Base-by-base conservation (phyloP, 2,329 filamentous ascomycete species). In the Elsinoe ampelina region DNA sequence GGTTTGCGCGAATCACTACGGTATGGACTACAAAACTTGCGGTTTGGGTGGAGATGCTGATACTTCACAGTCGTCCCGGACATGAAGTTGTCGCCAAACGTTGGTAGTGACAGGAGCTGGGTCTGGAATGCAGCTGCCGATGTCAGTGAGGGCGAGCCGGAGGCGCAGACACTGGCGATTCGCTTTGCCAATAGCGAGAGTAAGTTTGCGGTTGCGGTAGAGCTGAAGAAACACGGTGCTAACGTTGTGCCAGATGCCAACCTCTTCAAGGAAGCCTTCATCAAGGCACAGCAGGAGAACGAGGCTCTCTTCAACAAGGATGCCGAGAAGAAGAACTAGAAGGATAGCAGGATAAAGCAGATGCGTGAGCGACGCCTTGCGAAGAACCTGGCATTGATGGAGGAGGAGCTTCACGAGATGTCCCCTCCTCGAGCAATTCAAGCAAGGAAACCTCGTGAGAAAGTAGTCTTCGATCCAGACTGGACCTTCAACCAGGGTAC, bases 1-100 rank as follows among this genome's bases (percentile, higher is more conserved):
- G 83, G 93, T 98, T 76, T 98, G 93, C 85, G 93, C 93, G 71
- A 98, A 98, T 81, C 93, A 98, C 82, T 98, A 98, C 77, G 86
- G 91, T 95, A 85, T 68, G 87, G 26, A 30, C 36, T 56, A 43
- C 22, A 15, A 20, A 39, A 57, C 57, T 47, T 2, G n/a, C 35
- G 42, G 20, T 19, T 42, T 52, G 39, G 65, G 54, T 32, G 47
- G 3, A 6, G 17, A 2, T 52, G 50, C 58, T 62, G 45, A 64
- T 43, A 42, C 59, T 45, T 54, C 57, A 36, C 56, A 95, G 91
- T 98, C 69, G 89, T 95, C 60, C 92, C 92, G 61, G 92, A 96
- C 75, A 97, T 98, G 92, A 96, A 95, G 80, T 86, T 98, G 62
- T 92, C 88, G 61, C 90, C 93, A 75, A 98, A 98, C 73, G 91